These are phyloP conservation scores for Elsinoe ampelina DNA, from an alignment of 2,329 filamentous ascomycete genomes.

Conservation along the genomic window DNA sequence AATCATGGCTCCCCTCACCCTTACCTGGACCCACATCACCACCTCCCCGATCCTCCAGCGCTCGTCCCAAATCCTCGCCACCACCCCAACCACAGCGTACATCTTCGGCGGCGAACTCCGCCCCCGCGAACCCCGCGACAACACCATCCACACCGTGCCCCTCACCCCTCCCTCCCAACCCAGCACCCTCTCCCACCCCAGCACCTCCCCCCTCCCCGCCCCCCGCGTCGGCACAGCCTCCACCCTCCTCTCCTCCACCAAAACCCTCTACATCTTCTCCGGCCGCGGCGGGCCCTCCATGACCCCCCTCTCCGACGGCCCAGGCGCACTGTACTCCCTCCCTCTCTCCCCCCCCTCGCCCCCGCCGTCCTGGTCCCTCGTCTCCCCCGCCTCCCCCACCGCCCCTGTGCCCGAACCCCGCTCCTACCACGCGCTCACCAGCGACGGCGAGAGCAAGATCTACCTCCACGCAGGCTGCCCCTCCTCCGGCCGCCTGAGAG, in stretches of 20 bases:
- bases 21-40: slow-evolving; percentile 30
- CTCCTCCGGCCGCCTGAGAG: slow-evolving; percentile 51
- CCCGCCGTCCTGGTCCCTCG: slow-evolving; percentile 47
- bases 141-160: slow-evolving; percentile 51
- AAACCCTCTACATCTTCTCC: slow-evolving; percentile 64
- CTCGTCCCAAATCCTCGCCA: slow-evolving; percentile 63
- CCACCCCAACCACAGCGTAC: slow-evolving; percentile 42
- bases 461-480: slow-evolving; percentile 71
- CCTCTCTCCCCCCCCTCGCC: not conserved
- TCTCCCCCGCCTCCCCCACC: slow-evolving; percentile 46
- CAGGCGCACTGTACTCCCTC: slow-evolving; percentile 16
- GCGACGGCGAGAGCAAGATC: slow-evolving; percentile 58
- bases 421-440: slow-evolving; percentile 60
- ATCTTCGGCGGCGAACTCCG: slow-evolving; percentile 70
- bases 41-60: slow-evolving; percentile 45
- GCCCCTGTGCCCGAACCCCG: slow-evolving; percentile 50
- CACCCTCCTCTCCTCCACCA: slow-evolving; percentile 53
- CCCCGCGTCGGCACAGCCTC: slow-evolving; percentile 67
- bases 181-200: slow-evolving; percentile 30
- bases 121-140: slow-evolving; percentile 60
- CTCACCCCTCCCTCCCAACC: not conserved
- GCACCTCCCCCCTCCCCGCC: slow-evolving; percentile 44
- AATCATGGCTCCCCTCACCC: not conserved
- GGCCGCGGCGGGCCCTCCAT: slow-evolving; percentile 63
- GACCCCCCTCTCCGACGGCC: slow-evolving; percentile 58